Base-by-base conservation (phyloP, 345 rosid species). In the Murraya koenigii region DNA sequence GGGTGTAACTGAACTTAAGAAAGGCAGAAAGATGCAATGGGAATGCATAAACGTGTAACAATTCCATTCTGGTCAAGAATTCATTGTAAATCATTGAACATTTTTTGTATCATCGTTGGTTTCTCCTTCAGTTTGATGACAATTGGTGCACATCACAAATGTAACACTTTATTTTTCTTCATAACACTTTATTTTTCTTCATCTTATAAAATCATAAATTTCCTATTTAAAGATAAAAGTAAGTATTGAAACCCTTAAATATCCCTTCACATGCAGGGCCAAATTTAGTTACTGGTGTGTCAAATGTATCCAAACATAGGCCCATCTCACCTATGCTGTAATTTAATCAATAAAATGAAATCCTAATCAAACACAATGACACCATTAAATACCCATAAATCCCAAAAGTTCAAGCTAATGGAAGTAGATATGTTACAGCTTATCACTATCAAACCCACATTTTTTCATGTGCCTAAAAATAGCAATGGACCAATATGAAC, bases 401-500 rank as follows among this genome's bases (percentile, higher is more conserved):
- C 3, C 10, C 7, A 55, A 35, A 71, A 56, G 64, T 25, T 17
- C 23, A 25, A 59, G 47, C 55, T 28, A 36, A 72, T 60, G 19
- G 13, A 35, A 72, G 14, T 47, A 56, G 17, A 30, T 35, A 56
- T 20, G 39, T 67, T n/a, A 72, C 23, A 56, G 52, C 66, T 56
- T 23, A 38, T 22, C 41, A 38, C 14, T 20, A 33, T 67, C 26
- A 58, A 60, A 73, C 11, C 56, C 25, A 73, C 35, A 60, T 8
- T 41, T 5, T 5, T 39, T 19, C 7, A 71, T 9, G 62, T 39
- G 20, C 6, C 6, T 8, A 66, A 8, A 64, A 66, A 52, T 8
- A 77, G 67, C 32, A 63, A 64, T 54, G 56, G 71, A 75, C 75
- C 69, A 75, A 75, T 39, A 30, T 32, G 52, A 79, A 80, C 72